Evolutionary conservation across 2,329 filamentous ascomycete species (phyloP).

Genomic region (Reticulascus tulasneorum): DNA sequence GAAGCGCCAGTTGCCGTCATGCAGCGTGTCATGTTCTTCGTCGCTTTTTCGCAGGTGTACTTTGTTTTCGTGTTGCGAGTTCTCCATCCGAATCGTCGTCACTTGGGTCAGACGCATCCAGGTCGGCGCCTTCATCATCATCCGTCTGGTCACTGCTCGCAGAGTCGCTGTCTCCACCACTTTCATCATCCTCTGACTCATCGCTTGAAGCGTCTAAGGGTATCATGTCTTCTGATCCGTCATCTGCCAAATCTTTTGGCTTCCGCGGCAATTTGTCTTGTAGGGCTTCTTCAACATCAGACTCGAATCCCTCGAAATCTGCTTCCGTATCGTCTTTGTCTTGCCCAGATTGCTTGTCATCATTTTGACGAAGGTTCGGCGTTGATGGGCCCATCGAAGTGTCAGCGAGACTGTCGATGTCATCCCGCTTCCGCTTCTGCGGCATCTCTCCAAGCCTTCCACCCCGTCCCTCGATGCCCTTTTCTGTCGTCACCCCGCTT

Average conservation of each 20-base stretch:
- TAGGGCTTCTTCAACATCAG: constrained; percentile 34
- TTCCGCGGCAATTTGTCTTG: constrained; percentile 10
- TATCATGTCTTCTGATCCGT: constrained; percentile 13
- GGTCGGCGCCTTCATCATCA: too few species aligned
- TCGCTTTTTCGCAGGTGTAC: too few species aligned
- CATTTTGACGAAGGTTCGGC: too few species aligned
- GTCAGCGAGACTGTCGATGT: constrained; percentile 40
- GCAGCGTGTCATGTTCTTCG: too few species aligned
- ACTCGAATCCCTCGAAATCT: constrained; percentile 45
- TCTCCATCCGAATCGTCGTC: too few species aligned
- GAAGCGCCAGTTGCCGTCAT: too few species aligned
- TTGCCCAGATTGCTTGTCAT: too few species aligned
- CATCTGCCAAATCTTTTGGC: constrained; percentile 4
- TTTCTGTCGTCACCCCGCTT: constrained; percentile 43
- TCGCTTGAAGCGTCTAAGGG: constrained; percentile 11
- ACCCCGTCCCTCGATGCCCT: constrained; percentile 63
- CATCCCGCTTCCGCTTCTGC: constrained; percentile 68
- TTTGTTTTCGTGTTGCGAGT: too few species aligned
- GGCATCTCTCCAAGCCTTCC: constrained; percentile 84
- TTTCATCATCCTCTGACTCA: constrained; percentile 13
- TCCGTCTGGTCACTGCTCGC: constrained; percentile 22
- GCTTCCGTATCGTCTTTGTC: constrained; percentile 22
- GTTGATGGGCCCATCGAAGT: constrained; percentile 25
- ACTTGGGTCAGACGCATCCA: too few species aligned
- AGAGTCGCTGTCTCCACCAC: constrained; percentile 8